Percentiles rank a stretch among this genome's conserved stretches.
These are phyloP conservation scores for Saturnispora quitensis DNA, from an alignment of 805 yeast species.

Conservation along the genomic window DNA sequence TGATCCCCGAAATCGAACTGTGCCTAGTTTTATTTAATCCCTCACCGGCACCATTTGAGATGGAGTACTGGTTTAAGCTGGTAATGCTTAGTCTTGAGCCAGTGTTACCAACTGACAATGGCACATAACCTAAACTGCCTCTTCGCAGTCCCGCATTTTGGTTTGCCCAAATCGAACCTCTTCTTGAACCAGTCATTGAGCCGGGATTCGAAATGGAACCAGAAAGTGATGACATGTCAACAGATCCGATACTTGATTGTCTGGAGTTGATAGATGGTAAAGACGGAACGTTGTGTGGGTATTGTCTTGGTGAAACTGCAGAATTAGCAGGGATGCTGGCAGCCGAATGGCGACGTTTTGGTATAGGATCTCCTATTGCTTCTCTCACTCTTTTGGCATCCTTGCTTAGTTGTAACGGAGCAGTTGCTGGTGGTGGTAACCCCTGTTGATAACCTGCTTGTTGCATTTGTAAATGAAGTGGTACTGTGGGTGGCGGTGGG, in stretches of 20 bases:
- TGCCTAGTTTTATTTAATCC: background rate
- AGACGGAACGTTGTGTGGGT: background rate
- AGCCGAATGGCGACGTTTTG: constrained; percentile 26
- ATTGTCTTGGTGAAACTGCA: constrained; percentile 17
- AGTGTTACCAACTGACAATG: constrained; percentile 5
- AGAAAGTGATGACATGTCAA: constrained; percentile 3
- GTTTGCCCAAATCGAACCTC: constrained; percentile 11
- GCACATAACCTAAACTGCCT: constrained; percentile 6
- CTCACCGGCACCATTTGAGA: background rate
- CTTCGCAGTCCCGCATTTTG: constrained; percentile 2
- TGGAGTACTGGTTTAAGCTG: constrained; percentile 13
- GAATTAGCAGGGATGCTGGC: constrained; percentile 19
- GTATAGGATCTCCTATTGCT: constrained; percentile 17
- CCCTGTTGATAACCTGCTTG: constrained; percentile 1
- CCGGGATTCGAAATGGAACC: constrained; percentile 1
- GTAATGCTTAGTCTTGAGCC: constrained; percentile 10
- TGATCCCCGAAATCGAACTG: background rate
- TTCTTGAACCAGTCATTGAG: constrained; percentile 7
- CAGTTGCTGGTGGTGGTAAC: background rate
- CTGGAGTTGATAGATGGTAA: constrained; percentile 6
- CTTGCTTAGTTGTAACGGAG: background rate
- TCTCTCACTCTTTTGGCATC: constrained; percentile 21
- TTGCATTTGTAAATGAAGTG: constrained; percentile 18
- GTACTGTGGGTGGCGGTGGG: constrained; percentile 15
- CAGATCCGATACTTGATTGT: constrained; percentile 11